These are phyloP conservation scores for Haberlea rhodopensis DNA, from an alignment of 257 asterid species.

Conservation along the genomic window DNA sequence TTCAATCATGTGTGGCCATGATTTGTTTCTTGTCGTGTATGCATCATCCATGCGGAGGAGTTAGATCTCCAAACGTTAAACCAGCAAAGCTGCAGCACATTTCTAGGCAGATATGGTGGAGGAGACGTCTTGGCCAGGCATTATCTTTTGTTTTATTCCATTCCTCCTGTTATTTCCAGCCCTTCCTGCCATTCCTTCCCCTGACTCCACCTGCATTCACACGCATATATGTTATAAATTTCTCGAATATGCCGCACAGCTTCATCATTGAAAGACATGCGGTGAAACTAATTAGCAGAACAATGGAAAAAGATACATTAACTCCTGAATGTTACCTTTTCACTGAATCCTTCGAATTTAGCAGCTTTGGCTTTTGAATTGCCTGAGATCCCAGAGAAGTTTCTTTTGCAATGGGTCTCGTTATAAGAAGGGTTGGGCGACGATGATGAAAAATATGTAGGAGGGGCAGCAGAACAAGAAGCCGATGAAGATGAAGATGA, in stretches of 20 bases:
- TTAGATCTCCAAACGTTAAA: neutral
- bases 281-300: neutral
- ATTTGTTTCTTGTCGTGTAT: neutral
- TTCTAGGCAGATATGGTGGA: constrained; percentile 2
- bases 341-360: constrained; percentile 48
- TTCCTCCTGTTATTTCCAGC: constrained; percentile 31
- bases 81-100: neutral
- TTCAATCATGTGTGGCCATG: neutral
- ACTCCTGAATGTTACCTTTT: constrained; percentile 38
- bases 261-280: neutral
- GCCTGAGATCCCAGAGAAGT: constrained; percentile 25
- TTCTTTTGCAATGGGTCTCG: constrained; percentile 31
- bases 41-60: neutral
- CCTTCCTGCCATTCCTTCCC: constrained; percentile 36
- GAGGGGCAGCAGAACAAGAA: constrained; percentile 34
- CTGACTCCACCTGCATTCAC: constrained; percentile 39
- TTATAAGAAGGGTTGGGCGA: constrained; percentile 31
- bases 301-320: neutral
- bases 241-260: neutral
- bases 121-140: constrained; percentile 26
- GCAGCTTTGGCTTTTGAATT: constrained; percentile 5
- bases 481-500: constrained; percentile 17
- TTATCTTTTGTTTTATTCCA: constrained; percentile 28
- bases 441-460: constrained; percentile 40
- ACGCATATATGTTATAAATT: neutral